Conservation (phyloP, 257 asterid genomes). For the Parsonsia alboflavescens region DNA sequence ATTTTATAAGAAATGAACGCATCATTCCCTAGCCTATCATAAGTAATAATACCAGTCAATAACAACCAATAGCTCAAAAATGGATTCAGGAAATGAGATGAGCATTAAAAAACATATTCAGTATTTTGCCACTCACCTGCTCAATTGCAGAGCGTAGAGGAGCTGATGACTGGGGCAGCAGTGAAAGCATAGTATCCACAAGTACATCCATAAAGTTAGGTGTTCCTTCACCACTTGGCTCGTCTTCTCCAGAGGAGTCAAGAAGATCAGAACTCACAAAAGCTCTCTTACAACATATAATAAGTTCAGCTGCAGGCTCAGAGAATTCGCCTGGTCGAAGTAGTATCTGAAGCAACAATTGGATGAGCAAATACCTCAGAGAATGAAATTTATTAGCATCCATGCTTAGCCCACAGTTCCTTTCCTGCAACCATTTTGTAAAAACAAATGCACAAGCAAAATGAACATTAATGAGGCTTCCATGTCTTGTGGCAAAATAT, state of each 20-base stretch:
- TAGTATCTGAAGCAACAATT: constrained; percentile 82
- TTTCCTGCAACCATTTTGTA: constrained; percentile 48
- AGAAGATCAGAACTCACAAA: constrained; percentile 56
- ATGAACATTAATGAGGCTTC: constrained; percentile 4
- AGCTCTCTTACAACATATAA: constrained; percentile 81
- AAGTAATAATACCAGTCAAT: neutral
- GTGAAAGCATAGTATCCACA: constrained; percentile 90
- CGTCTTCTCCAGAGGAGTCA: constrained; percentile 74
- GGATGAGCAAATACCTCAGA: constrained; percentile 78
- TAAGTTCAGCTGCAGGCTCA: constrained; percentile 87
- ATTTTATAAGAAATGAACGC: neutral
- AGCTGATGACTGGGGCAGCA: constrained; percentile 88
- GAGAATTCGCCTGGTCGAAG: constrained; percentile 82
- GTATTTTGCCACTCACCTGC: constrained; percentile 47
- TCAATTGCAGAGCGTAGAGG: constrained; percentile 89
- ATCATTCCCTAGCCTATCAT: neutral
- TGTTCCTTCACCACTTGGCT: constrained; percentile 49
- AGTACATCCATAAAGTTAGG: constrained; percentile 88
- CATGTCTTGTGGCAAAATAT: neutral
- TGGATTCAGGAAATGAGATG: neutral
- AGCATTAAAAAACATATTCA: constrained; percentile 1
- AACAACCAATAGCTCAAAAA: neutral
- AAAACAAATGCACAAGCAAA: neutral
- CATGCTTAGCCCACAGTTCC: constrained; percentile 46
- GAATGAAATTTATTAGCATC: constrained; percentile 66